Conservation (phyloP, 2,329 filamentous ascomycete species). For the Alternaria infectoria region DNA sequence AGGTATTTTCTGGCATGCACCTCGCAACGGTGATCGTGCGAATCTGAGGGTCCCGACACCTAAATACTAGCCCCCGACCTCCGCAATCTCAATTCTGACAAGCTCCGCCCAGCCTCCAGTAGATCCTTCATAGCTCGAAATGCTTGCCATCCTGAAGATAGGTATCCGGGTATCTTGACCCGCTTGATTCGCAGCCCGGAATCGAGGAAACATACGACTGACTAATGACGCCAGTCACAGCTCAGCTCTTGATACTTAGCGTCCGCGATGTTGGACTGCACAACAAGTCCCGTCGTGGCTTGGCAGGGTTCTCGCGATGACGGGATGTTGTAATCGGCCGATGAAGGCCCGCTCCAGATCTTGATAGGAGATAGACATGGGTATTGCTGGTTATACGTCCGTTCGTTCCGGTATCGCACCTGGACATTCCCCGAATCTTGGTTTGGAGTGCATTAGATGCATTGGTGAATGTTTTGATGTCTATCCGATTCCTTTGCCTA, state of each 20-base stretch:
- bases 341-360: neutral
- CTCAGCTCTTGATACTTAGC: neutral
- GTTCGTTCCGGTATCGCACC: neutral
- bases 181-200: too few species aligned
- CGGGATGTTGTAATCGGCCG: neutral
- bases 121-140: neutral
- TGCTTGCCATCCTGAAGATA: neutral
- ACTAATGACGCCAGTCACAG: neutral
- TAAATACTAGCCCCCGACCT: neutral
- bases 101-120: neutral
- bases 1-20: neutral
- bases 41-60: neutral
- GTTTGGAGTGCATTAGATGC: neutral
- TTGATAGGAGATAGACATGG: neutral
- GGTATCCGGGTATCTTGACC: neutral
- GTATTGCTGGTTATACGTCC: neutral
- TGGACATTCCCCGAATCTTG: neutral
- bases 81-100: neutral
- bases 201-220: too few species aligned
- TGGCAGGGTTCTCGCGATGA: neutral
- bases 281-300: neutral
- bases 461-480: accelerated
- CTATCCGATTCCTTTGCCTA: neutral
- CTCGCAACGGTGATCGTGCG: neutral
- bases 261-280: neutral